Evolutionary conservation across 2,329 filamentous ascomycete genomes (phyloP).

Genomic region (Fusarium mexicanum): DNA sequence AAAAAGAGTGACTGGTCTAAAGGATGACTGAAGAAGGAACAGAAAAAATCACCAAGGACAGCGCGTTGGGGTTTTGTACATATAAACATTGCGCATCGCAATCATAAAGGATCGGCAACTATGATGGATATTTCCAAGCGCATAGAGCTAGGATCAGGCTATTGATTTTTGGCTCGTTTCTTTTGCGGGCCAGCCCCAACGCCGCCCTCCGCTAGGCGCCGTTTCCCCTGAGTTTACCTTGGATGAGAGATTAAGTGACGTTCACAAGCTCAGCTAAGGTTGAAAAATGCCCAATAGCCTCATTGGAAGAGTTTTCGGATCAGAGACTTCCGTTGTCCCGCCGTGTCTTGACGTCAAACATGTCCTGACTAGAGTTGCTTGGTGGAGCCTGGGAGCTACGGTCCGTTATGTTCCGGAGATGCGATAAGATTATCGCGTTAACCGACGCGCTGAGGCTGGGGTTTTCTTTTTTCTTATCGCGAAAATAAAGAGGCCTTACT

Average conservation of each 20-base stretch:
- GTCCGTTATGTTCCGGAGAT: neutral
- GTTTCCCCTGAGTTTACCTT: neutral
- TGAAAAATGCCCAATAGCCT: neutral
- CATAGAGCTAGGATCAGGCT: neutral
- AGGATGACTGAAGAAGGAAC: neutral
- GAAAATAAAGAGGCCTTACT: neutral
- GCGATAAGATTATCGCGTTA: neutral
- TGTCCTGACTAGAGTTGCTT: too few species aligned
- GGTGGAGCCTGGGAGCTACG: neutral
- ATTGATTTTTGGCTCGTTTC: neutral
- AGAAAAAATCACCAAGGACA: too few species aligned
- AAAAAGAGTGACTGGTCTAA: neutral
- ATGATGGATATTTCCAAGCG: neutral
- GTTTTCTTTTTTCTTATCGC: neutral
- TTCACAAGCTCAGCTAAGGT: neutral
- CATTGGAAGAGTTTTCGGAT: neutral
- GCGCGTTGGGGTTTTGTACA: neutral
- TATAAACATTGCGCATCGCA: neutral
- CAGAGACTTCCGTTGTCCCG: neutral
- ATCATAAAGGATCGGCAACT: neutral
- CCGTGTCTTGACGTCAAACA: neutral
- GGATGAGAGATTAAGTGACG: neutral
- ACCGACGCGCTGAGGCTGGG: rapidly evolving
- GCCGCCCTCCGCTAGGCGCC: neutral
- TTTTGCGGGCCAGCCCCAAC: neutral